Percentiles rank a stretch among this genome's conserved stretches.
Conservation (phyloP, 2,329 filamentous ascomycete genomes). For the Fusarium sacchari region DNA sequence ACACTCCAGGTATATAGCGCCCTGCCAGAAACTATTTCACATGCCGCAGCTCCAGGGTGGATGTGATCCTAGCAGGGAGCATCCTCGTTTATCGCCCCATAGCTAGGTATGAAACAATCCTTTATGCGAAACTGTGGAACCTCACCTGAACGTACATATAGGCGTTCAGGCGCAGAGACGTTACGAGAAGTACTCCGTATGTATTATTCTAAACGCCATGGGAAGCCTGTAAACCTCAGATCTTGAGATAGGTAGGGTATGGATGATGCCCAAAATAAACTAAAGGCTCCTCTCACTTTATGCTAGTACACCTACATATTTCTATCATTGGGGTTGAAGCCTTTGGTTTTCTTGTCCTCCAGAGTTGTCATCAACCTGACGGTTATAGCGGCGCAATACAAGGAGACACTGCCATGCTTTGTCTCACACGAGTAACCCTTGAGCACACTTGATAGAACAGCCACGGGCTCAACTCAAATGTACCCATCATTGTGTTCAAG, state of each 20-base stretch:
- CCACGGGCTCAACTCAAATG: not conserved
- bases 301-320: not conserved
- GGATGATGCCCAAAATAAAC: not conserved
- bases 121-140: constrained; percentile 1
- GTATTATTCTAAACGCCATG: not conserved
- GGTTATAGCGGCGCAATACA: not conserved
- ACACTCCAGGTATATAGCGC: not conserved
- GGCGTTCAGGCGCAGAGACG: not conserved
- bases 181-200: not conserved
- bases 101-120: not conserved
- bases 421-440: not conserved
- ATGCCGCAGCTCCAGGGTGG: not conserved
- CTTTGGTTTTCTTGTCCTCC: not conserved
- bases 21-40: not conserved
- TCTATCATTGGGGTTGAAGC: not conserved
- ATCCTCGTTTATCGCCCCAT: not conserved
- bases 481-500: not conserved
- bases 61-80: not conserved
- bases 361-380: constrained; percentile 1
- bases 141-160: not conserved
- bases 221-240: not conserved
- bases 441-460: not conserved
- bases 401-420: not conserved
- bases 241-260: not conserved
- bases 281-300: not conserved